Conservation (phyloP, 306 rosid species). For the Prunus campanulata region DNA sequence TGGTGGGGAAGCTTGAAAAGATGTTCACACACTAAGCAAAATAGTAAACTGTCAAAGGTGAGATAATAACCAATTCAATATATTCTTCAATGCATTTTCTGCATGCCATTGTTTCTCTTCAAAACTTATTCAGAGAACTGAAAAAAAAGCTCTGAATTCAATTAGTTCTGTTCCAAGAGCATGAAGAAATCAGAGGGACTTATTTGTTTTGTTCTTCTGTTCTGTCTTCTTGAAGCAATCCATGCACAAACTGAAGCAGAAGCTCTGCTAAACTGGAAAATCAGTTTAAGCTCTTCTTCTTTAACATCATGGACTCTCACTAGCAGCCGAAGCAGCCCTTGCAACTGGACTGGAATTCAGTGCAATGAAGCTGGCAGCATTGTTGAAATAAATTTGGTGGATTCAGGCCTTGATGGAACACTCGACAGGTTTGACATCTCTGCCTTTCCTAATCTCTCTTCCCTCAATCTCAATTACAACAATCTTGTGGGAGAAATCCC, state of each 20-base stretch:
- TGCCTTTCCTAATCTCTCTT: constrained; percentile 49
- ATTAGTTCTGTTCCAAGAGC: not conserved
- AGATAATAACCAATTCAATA: not conserved
- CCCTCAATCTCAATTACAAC: constrained; percentile 51
- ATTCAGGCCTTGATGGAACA: constrained; percentile 46
- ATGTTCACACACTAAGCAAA: not conserved
- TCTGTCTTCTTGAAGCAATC: not conserved
- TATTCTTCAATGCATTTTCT: not conserved
- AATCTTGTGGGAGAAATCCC: constrained; percentile 48
- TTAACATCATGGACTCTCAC: constrained; percentile 38
- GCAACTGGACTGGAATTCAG: constrained; percentile 52
- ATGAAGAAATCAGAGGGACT: not conserved
- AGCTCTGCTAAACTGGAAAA: constrained; percentile 53
- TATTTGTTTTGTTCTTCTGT: not conserved
- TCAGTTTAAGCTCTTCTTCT: constrained; percentile 35
- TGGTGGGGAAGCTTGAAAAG: not conserved
- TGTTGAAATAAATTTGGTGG: constrained; percentile 35
- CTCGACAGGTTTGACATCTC: constrained; percentile 46
- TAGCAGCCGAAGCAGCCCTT: constrained; percentile 30
- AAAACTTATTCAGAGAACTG: not conserved
- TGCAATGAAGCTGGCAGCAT: constrained; percentile 40
- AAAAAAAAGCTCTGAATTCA: not conserved
- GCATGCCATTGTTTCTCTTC: not conserved
- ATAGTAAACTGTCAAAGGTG: not conserved
- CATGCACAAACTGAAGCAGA: constrained; percentile 30